Percentiles rank a stretch among this genome's conserved stretches.
These are phyloP conservation scores for Suillus brevipes DNA, from an alignment of 768 basidiomycete species.

Conservation along the genomic window DNA sequence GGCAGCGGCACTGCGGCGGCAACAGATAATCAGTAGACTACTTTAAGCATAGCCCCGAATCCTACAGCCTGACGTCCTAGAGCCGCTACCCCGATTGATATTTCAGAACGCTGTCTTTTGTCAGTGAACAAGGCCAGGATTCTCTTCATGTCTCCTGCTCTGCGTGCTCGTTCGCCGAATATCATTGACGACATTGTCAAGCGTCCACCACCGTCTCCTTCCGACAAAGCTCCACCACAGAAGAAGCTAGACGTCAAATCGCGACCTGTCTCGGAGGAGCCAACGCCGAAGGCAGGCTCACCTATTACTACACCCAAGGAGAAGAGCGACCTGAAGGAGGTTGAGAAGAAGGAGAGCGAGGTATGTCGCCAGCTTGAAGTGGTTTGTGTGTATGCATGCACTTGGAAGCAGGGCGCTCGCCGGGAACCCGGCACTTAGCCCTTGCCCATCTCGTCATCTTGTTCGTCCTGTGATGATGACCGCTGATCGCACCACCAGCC, in stretches of 20 bases:
- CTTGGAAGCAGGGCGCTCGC: not conserved
- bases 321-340: constrained; percentile 10
- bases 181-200: constrained; percentile 29
- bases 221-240: constrained; percentile 29
- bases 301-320: constrained; percentile 13
- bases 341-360: constrained; percentile 26
- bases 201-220: constrained; percentile 34
- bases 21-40: constrained; percentile 9
- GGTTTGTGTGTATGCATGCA: not conserved
- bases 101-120: constrained; percentile 3
- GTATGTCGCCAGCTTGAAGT: constrained; percentile 19
- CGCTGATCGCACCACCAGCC: constrained; percentile 10
- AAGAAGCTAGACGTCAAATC: constrained; percentile 35
- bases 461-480: not conserved
- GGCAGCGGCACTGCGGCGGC: constrained; percentile 8
- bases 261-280: constrained; percentile 30
- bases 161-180: constrained; percentile 33
- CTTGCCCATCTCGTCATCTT: constrained; percentile 2
- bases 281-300: constrained; percentile 15
- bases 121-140: constrained; percentile 2
- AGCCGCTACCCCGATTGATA: constrained; percentile 4
- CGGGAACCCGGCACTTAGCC: constrained; percentile 5
- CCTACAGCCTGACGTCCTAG: constrained; percentile 7
- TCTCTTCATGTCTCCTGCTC: constrained; percentile 12
- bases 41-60: constrained; percentile 9